A percentile compares a stretch with the other conserved stretches of the same genome.
Evolutionary conservation across 768 basidiomycete species (phyloP).

Genomic region (Asterophora parasitica): DNA sequence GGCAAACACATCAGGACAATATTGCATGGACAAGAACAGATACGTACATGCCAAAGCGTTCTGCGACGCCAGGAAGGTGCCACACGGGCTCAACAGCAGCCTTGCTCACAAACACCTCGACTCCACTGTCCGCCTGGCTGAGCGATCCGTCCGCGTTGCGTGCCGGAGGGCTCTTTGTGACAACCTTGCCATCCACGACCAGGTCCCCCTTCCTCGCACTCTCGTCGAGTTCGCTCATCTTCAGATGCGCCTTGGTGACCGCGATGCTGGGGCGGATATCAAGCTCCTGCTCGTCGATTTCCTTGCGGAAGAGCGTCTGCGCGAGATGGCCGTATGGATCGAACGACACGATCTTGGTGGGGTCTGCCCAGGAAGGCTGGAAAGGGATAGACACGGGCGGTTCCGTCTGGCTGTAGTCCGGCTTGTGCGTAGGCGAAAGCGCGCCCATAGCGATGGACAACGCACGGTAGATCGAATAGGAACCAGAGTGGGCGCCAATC

Average conservation of each 20-base stretch:
- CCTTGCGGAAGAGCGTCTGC: constrained; percentile 60
- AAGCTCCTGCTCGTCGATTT: constrained; percentile 60
- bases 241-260: constrained; percentile 90
- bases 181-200: constrained; percentile 75
- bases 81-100: constrained; percentile 97
- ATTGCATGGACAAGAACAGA: not conserved
- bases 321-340: constrained; percentile 94
- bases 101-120: constrained; percentile 87
- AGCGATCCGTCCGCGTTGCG: constrained; percentile 58
- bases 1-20: not conserved
- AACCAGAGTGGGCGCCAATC: constrained; percentile 89
- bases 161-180: constrained; percentile 62
- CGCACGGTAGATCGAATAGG: constrained; percentile 93
- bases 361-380: constrained; percentile 72
- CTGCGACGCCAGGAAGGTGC: constrained; percentile 91
- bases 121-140: constrained; percentile 60
- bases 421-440: constrained; percentile 73
- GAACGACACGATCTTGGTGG: constrained; percentile 81
- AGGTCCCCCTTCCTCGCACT: constrained; percentile 68
- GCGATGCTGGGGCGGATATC: constrained; percentile 93
- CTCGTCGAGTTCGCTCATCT: constrained; percentile 90
- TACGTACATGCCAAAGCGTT: constrained; percentile 86
- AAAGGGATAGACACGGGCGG: constrained; percentile 79
- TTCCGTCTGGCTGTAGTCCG: constrained; percentile 78
- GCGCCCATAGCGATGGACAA: constrained; percentile 89